Base-by-base conservation (phyloP, 768 basidiomycete species). In the Saitozyma sp. region DNA sequence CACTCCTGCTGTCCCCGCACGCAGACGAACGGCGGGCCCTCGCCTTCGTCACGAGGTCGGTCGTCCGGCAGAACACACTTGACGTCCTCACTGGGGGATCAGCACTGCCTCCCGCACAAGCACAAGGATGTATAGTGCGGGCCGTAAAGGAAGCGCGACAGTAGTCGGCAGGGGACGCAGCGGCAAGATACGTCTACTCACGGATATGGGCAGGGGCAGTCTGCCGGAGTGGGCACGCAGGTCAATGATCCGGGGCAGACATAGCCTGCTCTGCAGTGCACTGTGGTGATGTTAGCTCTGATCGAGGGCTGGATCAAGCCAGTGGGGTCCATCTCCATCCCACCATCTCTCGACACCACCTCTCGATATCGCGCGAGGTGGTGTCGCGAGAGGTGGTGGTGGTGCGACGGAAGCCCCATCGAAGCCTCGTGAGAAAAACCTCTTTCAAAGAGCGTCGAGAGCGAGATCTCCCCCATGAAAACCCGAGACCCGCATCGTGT, bases 201-300 rank as follows among this genome's bases (percentile, higher is more conserved):
- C 74, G 72, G 71, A 62, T 76, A 73, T 42, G 74, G 74, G 64
- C 74, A 76, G 20, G 74, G 74, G 61, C 74, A 76, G 52, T 71
- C 72, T 13, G 70, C 68, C 10, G 74, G 74, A 6, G 71, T 73
- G 48, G 74, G 68, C 14, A 76, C 74, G 53, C 74, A 76, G 38
- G 71, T 68, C 62, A 73, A 60, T 9, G 71, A 71, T 7, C 58
- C 62, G 2, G 74, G 74, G 59, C 74, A 76, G 45, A 76, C 69
- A 49, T 76, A 76, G 8, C 74, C 74, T 16, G 72, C 70, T 50
- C 68, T 37, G 57, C 74, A 76, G 54, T 73, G 71, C 8, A 75
- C 74, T 75, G 40, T 43, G 16, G 19, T 17, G 29, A 29, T 5
- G 29, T 29, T 29, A 29, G 29, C 29, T 29, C n/a, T 9, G 38